Conservation (phyloP, 225 moss, liverwort and hornwort genomes). For the Ulota crispa region DNA sequence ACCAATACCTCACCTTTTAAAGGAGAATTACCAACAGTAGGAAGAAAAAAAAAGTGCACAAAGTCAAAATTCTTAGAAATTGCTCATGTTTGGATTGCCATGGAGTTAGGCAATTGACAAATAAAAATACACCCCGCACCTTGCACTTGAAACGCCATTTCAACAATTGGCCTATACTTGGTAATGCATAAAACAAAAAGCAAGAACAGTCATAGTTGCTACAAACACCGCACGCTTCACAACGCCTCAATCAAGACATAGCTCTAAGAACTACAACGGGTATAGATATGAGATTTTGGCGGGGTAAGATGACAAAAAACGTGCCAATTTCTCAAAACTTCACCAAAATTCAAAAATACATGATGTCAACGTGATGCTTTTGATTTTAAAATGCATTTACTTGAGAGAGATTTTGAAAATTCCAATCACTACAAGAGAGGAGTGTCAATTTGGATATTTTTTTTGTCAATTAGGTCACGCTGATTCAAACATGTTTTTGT, state of each 20-base stretch:
- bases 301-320: background rate
- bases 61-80: background rate
- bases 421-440: too few species aligned
- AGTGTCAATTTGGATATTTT: too few species aligned
- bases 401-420: background rate
- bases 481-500: too few species aligned
- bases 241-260: background rate
- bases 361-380: background rate
- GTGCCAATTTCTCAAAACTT: background rate
- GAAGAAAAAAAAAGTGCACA: background rate
- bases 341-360: background rate
- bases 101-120: background rate
- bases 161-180: background rate
- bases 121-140: background rate
- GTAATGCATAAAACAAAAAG: background rate
- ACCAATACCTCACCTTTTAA: background rate
- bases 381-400: background rate
- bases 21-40: background rate
- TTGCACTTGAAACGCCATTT: background rate
- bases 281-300: background rate
- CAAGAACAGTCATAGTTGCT: background rate
- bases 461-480: too few species aligned
- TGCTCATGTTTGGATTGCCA: background rate
- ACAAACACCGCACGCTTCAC: background rate
- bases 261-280: background rate